These are phyloP conservation scores for Haplographium delicatum DNA, from an alignment of 495 filamentous ascomycete species.

Conservation along the genomic window DNA sequence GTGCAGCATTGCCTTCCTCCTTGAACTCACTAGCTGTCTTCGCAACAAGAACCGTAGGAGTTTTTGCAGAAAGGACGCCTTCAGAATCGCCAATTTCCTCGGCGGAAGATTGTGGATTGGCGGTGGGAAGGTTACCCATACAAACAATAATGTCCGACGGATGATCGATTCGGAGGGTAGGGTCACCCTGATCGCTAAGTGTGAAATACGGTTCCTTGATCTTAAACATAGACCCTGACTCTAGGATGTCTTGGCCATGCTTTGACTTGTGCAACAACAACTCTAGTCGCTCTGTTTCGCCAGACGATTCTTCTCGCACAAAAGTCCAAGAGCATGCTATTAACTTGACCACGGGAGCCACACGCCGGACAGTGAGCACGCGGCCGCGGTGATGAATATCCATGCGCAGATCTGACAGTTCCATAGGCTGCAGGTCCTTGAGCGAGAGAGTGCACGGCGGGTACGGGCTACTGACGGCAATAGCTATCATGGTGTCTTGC, in stretches of 20 bases:
- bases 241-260: constrained; percentile 27
- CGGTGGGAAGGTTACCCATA: background rate
- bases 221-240: constrained; percentile 30
- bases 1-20: constrained; percentile 32
- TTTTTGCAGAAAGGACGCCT: too few relatives aligned
- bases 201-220: constrained; percentile 53
- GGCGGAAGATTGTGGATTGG: background rate
- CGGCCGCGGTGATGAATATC: constrained; percentile 48
- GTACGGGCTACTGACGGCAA: constrained; percentile 30
- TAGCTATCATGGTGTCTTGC: constrained; percentile 18
- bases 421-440: constrained; percentile 28
- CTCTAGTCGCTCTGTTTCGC: constrained; percentile 33
- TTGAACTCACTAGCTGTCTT: constrained; percentile 28
- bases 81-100: constrained; percentile 21
- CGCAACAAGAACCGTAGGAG: too few relatives aligned
- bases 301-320: constrained; percentile 43
- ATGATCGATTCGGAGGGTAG: constrained; percentile 48
- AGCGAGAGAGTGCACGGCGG: constrained; percentile 29
- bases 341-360: constrained; percentile 33
- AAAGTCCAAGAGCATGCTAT: constrained; percentile 40
- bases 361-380: constrained; percentile 37
- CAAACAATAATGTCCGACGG: constrained; percentile 39
- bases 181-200: constrained; percentile 30
- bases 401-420: constrained; percentile 31
- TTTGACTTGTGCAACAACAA: constrained; percentile 29